phyloP scores from a whole-genome alignment of 2,329 filamentous ascomycete species.

The Parasarocladium wereldwijsianum region DNA sequence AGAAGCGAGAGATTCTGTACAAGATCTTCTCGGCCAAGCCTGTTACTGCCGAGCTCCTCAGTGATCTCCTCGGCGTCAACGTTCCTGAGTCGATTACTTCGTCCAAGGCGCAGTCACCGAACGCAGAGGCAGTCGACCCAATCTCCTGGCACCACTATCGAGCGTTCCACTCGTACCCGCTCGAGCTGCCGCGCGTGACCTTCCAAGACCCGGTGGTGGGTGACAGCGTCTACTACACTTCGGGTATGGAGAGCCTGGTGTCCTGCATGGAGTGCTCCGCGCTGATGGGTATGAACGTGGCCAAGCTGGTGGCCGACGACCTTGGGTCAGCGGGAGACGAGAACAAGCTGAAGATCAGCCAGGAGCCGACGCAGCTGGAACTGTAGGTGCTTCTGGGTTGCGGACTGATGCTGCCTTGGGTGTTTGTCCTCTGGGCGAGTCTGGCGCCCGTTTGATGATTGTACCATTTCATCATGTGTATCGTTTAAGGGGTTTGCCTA shows the following conservation, averaged over 20 bases:
- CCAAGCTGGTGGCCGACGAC: conserved; percentile 52
- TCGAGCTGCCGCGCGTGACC: conserved; percentile 67
- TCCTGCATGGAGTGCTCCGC: conserved; percentile 96
- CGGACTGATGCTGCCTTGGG: too few relatives aligned
- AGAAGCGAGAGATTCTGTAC: conserved; percentile 41
- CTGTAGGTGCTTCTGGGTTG: too few relatives aligned
- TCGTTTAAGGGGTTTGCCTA: too few relatives aligned
- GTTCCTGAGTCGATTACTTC: conserved; percentile 26
- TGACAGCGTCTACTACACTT: conserved; percentile 53
- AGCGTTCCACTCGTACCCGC: conserved; percentile 73
- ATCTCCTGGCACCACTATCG: conserved; percentile 69
- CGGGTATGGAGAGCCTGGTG: conserved; percentile 81
- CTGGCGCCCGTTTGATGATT: too few relatives aligned
- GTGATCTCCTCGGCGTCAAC: conserved; percentile 31
- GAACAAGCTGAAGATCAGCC: too few relatives aligned
- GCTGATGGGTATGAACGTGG: conserved; percentile 79
- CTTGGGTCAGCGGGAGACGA: too few relatives aligned
- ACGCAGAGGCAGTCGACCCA: conserved; percentile 20
- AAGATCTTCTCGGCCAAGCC: conserved; percentile 48
- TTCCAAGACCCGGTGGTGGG: conserved; percentile 71
- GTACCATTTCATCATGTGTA: too few relatives aligned
- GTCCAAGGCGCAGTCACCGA: conserved; percentile 15
- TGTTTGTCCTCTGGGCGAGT: too few relatives aligned
- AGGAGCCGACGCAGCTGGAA: too few relatives aligned
- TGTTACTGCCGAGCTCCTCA: conserved; percentile 38